phyloP scores from a whole-genome alignment of 225 moss, liverwort and hornwort genomes.

The Polytrichum formosum region DNA sequence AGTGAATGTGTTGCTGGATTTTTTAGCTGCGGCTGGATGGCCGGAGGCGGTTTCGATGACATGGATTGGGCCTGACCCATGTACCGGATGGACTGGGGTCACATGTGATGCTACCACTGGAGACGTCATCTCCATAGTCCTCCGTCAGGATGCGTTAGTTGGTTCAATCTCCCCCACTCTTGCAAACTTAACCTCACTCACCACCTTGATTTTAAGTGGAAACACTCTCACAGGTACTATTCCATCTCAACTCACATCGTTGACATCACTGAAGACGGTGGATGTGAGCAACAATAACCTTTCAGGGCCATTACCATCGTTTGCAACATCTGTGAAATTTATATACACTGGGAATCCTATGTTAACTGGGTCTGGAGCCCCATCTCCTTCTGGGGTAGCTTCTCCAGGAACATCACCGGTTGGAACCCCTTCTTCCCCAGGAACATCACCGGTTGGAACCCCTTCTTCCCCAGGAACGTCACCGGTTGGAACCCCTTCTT shows the following conservation, averaged over 20 bases:
- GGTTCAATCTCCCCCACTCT: conserved; percentile 64
- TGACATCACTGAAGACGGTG: conserved; percentile 54
- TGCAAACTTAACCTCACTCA: conserved; percentile 50
- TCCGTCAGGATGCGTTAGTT: conserved; percentile 29
- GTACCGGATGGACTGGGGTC: conserved; percentile 62
- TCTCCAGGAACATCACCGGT: conserved; percentile 8
- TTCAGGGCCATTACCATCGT: conserved; percentile 58
- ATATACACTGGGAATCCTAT: conserved; percentile 60
- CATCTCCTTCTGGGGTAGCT: conserved; percentile 11
- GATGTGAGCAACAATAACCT: conserved; percentile 83
- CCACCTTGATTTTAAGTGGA: conserved; percentile 35
- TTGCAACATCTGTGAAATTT: conserved; percentile 45
- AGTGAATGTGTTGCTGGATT: conserved; percentile 66
- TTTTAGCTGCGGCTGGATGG: conserved; percentile 55
- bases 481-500: not conserved
- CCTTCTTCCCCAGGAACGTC: no score
- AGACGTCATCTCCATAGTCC: conserved; percentile 18
- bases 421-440: conserved; percentile 11
- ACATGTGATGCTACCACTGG: conserved; percentile 28
- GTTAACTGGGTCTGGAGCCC: conserved; percentile 17
- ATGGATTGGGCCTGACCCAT: conserved; percentile 75
- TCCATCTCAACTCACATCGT: conserved; percentile 35
- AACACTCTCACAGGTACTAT: conserved; percentile 64
- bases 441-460: not conserved
- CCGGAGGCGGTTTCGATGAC: conserved; percentile 42